A percentile compares a stretch with the other conserved stretches of the same genome.
Evolutionary conservation across 148 eudicot species (phyloP).

Genomic region (Heliosperma pusillum): DNA sequence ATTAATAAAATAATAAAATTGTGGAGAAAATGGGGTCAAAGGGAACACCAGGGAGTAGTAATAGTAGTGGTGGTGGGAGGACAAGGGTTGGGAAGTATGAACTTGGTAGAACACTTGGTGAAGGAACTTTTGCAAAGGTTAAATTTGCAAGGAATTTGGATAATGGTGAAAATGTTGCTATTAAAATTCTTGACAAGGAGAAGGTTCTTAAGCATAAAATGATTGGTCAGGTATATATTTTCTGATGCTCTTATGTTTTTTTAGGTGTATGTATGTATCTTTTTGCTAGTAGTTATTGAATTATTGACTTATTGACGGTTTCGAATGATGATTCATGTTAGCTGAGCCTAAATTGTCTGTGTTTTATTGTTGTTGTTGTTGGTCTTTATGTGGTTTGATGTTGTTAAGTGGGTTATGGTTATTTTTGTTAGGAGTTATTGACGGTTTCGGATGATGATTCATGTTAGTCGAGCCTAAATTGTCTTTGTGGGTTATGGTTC

Average conservation of each 20-base stretch:
- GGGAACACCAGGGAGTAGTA: constrained; percentile 12
- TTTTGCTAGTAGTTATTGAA: not conserved
- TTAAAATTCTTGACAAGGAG: constrained; percentile 47
- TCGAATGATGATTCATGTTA: not conserved
- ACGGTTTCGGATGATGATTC: not conserved
- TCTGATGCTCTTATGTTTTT: not conserved
- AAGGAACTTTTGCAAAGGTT: constrained; percentile 52
- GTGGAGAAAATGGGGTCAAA: constrained; percentile 27
- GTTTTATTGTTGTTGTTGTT: not conserved
- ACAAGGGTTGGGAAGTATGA: constrained; percentile 49
- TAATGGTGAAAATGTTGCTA: constrained; percentile 42
- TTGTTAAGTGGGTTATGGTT: too few species aligned
- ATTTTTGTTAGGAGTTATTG: too few species aligned
- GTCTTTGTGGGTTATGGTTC: too few species aligned
- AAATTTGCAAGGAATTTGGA: constrained; percentile 47
- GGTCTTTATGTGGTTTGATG: not conserved
- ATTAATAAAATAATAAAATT: too few species aligned
- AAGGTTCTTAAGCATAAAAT: constrained; percentile 60
- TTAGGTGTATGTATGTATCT: not conserved
- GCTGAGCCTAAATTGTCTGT: not conserved
- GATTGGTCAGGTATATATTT: constrained; percentile 67
- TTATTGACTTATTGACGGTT: too few species aligned
- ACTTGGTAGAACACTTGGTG: constrained; percentile 46
- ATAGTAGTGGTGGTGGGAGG: constrained; percentile 17
- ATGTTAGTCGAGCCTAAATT: not conserved